phyloP scores from a whole-genome alignment of 2,329 filamentous ascomycete species.

The Diplocarpon rosae region DNA sequence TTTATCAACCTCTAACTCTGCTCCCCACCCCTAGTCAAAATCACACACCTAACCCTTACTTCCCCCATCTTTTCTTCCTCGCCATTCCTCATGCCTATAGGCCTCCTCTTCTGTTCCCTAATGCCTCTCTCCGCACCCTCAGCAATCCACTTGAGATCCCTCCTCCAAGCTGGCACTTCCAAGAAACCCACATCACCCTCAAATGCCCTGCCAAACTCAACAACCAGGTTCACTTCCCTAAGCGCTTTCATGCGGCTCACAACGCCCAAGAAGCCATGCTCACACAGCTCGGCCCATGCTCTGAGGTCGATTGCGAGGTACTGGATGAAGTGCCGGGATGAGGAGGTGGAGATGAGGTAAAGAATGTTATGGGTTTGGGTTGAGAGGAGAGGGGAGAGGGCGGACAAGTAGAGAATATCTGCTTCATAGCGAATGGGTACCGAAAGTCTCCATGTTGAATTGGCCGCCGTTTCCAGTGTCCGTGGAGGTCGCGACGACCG shows the following conservation, averaged over 20 bases:
- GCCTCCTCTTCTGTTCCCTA: constrained; percentile 12
- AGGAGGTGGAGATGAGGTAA: constrained; percentile 17
- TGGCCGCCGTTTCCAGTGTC: background rate
- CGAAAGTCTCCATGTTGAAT: background rate
- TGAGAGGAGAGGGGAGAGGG: constrained; percentile 13
- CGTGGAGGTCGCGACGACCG: background rate
- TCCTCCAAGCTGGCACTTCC: constrained; percentile 17
- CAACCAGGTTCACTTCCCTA: constrained; percentile 17
- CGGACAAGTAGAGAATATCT: constrained; percentile 18
- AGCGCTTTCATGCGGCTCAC: constrained; percentile 16
- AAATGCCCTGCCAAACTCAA: constrained; percentile 20
- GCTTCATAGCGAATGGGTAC: constrained; percentile 13
- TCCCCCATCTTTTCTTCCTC: constrained; percentile 3
- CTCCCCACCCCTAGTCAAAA: constrained; percentile 21
- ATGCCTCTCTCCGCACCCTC: constrained; percentile 12
- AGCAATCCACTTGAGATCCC: constrained; percentile 20
- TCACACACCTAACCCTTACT: constrained; percentile 17
- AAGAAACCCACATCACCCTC: constrained; percentile 13
- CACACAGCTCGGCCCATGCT: constrained; percentile 17
- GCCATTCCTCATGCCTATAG: background rate
- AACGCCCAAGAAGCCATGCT: constrained; percentile 17
- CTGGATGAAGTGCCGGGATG: constrained; percentile 14
- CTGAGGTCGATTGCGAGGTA: constrained; percentile 18
- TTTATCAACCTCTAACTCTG: constrained; percentile 7
- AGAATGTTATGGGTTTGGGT: constrained; percentile 15